Evolutionary conservation across 495 filamentous ascomycete species (phyloP).

Genomic region (Mytilinidion resinicola): DNA sequence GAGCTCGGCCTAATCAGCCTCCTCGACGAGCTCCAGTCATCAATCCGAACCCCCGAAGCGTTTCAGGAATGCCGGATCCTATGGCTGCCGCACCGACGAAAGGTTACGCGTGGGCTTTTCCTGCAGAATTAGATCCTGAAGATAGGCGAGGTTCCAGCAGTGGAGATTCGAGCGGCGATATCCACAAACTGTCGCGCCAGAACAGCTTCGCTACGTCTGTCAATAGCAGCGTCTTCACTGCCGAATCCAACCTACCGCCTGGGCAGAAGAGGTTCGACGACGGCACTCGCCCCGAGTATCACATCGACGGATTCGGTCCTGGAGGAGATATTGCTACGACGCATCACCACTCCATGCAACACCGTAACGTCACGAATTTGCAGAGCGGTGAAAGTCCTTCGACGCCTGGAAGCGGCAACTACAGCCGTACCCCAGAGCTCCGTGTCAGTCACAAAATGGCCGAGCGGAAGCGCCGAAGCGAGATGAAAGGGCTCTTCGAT

Average conservation of each 20-base stretch:
- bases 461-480: conserved; percentile 88
- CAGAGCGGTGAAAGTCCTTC: conserved; percentile 28
- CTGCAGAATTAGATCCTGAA: conserved; percentile 31
- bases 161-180: conserved; percentile 32
- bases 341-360: conserved; percentile 41
- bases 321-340: conserved; percentile 31
- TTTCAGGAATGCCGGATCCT: conserved; percentile 39
- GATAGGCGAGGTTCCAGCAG: conserved; percentile 34
- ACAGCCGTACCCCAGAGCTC: conserved; percentile 92
- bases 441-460: conserved; percentile 92
- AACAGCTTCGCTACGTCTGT: conserved; percentile 38
- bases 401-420: conserved; percentile 41
- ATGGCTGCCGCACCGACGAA: conserved; percentile 38
- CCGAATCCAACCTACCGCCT: conserved; percentile 32
- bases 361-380: conserved; percentile 32
- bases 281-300: conserved; percentile 19
- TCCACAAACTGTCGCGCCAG: conserved; percentile 31
- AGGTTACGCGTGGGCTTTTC: conserved; percentile 42
- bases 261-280: conserved; percentile 38
- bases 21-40: conserved; percentile 38
- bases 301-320: not conserved
- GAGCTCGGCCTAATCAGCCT: conserved; percentile 14
- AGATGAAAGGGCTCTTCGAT: conserved; percentile 98
- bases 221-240: conserved; percentile 38
- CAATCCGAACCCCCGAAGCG: conserved; percentile 31